Conservation (phyloP, 805 yeast genomes). For the Yarrowia alimentaria region DNA sequence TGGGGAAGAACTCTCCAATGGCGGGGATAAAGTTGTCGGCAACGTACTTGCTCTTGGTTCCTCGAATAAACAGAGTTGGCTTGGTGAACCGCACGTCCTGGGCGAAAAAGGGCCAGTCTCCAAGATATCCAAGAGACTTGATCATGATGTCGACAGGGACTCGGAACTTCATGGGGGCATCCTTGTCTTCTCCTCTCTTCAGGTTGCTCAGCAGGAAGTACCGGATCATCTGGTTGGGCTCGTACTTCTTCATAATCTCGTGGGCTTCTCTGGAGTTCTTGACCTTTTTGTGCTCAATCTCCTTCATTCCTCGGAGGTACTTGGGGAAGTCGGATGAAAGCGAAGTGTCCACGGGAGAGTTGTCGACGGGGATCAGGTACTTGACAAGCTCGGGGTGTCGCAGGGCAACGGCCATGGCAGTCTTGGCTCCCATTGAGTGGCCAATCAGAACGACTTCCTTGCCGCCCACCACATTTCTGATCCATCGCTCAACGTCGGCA, state of each 20-base stretch:
- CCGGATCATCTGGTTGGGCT: slow-evolving; percentile 57
- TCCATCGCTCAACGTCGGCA: slow-evolving; percentile 77
- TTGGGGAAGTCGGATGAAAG: slow-evolving; percentile 59
- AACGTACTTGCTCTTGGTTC: slow-evolving; percentile 69
- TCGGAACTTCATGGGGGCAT: slow-evolving; percentile 44
- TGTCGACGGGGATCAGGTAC: slow-evolving; percentile 76
- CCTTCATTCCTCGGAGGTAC: slow-evolving; percentile 62
- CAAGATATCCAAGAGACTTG: slow-evolving; percentile 56
- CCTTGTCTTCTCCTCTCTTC: slow-evolving; percentile 45
- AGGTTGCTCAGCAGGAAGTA: slow-evolving; percentile 77
- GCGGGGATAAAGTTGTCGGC: slow-evolving; percentile 77
- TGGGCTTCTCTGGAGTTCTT: slow-evolving; percentile 66
- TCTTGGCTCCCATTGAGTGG: slow-evolving; percentile 75
- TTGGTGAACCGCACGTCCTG: slow-evolving; percentile 56
- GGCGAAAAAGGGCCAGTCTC: slow-evolving; percentile 74
- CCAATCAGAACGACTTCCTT: slow-evolving; percentile 42
- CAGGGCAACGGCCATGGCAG: slow-evolving; percentile 83
- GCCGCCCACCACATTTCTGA: slow-evolving; percentile 46
- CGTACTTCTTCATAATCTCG: slow-evolving; percentile 58
- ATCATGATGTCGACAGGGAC: slow-evolving; percentile 73
- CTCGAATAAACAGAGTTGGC: slow-evolving; percentile 78
- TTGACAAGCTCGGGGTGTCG: slow-evolving; percentile 60
- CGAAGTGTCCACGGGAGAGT: slow-evolving; percentile 74
- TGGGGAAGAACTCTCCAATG: slow-evolving; percentile 76
- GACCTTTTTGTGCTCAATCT: slow-evolving; percentile 51